Percentiles rank a stretch among this genome's conserved stretches.
These are phyloP conservation scores for Phytophthora citrophthora DNA, from an alignment of 352 stramenopile genomes.

Conservation along the genomic window DNA sequence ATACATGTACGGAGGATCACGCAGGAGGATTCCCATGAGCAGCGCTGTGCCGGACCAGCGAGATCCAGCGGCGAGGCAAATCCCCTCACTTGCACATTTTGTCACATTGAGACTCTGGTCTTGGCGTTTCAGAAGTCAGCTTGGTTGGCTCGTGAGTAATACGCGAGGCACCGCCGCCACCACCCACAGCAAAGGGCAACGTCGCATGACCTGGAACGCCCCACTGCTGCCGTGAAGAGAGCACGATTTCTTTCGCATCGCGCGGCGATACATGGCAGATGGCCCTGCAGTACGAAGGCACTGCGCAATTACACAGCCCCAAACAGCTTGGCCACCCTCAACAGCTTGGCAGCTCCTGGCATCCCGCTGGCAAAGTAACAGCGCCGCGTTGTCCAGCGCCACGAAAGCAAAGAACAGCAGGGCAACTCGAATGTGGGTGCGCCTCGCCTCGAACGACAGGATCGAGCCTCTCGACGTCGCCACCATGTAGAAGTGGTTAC, in stretches of 20 bases:
- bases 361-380: conserved; percentile 6
- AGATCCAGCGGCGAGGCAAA: conserved; percentile 25
- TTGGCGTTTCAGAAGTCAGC: conserved; percentile 27
- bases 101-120: conserved; percentile 21
- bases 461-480: background rate
- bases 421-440: conserved; percentile 8
- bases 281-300: background rate
- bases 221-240: background rate
- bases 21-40: conserved; percentile 8
- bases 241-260: conserved; percentile 33
- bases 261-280: background rate
- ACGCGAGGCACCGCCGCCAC: conserved; percentile 8
- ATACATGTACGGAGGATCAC: conserved; percentile 24
- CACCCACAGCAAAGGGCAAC: background rate
- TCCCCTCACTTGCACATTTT: conserved; percentile 9
- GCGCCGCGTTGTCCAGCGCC: background rate
- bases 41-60: conserved; percentile 10
- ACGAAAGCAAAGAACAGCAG: conserved; percentile 22
- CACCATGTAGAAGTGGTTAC: conserved; percentile 20
- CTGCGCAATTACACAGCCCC: conserved; percentile 3
- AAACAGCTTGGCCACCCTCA: background rate
- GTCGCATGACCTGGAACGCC: conserved; percentile 8
- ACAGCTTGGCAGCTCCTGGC: background rate
- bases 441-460: conserved; percentile 5
- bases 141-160: conserved; percentile 18